Conservation (phyloP, 768 basidiomycete species). For the Lentinus tigrinus region DNA sequence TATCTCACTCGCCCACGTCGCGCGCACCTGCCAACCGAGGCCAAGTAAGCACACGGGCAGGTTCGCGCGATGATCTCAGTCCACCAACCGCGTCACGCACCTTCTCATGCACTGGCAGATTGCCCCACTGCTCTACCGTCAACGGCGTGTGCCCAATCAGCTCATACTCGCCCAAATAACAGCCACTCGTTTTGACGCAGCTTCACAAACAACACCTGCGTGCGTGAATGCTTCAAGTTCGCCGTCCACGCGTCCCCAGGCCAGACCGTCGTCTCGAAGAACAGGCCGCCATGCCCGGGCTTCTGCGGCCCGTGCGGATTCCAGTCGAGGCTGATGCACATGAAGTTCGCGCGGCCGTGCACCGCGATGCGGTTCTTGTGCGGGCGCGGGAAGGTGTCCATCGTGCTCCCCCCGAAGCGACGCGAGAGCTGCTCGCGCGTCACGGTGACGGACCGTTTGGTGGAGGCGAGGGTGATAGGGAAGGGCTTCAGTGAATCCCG, state of each 20-base stretch:
- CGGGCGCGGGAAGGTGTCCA: constrained; percentile 30
- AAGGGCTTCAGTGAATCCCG: constrained; percentile 26
- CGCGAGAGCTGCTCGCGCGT: constrained; percentile 31
- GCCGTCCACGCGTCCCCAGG: neutral
- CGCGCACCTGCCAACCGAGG: constrained; percentile 23
- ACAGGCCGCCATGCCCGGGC: constrained; percentile 36
- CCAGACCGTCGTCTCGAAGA: constrained; percentile 18
- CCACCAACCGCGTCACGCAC: neutral
- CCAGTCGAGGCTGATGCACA: constrained; percentile 32
- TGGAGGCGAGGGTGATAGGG: constrained; percentile 27
- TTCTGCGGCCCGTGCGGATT: constrained; percentile 37
- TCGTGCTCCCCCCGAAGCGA: constrained; percentile 35
- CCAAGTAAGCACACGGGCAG: neutral
- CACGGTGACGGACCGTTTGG: constrained; percentile 28
- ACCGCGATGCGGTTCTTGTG: constrained; percentile 12
- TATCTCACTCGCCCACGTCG: constrained; percentile 28
- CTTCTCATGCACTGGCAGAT: neutral
- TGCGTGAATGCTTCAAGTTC: neutral
- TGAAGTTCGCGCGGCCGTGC: constrained; percentile 35
- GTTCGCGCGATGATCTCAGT: no score
- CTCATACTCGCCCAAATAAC: constrained; percentile 34
- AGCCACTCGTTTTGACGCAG: constrained; percentile 22
- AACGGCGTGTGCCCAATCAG: constrained; percentile 10
- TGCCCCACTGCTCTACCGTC: constrained; percentile 29
- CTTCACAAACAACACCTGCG: constrained; percentile 5